Evolutionary conservation across 345 rosid species (phyloP).

Genomic region (Citrus sinensis): DNA sequence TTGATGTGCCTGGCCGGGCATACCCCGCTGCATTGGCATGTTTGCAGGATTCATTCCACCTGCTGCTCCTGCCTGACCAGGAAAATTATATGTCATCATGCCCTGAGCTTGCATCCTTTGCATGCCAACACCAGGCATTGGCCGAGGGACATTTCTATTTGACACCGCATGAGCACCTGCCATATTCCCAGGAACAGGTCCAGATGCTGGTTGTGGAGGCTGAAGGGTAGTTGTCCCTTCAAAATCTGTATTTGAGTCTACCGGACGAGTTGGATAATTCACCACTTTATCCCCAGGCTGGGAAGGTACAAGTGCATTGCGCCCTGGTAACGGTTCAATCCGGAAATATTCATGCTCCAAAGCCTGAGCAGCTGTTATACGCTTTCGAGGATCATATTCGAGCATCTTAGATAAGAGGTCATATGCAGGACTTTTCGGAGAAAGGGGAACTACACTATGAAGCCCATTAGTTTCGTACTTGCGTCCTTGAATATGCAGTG

Average conservation of each 20-base stretch:
- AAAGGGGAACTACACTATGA: constrained; percentile 65
- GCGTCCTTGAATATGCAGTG: constrained; percentile 77
- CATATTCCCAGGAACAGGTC: constrained; percentile 50
- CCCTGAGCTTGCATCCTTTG: constrained; percentile 82
- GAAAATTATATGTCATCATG: constrained; percentile 63
- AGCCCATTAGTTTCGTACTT: constrained; percentile 73
- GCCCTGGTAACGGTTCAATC: constrained; percentile 77
- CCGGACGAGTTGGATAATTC: constrained; percentile 87
- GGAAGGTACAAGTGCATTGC: constrained; percentile 79
- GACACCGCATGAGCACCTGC: constrained; percentile 59
- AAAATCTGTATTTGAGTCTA: constrained; percentile 80
- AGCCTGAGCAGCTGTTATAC: constrained; percentile 96
- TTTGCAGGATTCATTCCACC: constrained; percentile 76
- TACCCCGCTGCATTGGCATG: constrained; percentile 73
- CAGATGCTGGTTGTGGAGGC: constrained; percentile 73
- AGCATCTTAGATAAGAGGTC: constrained; percentile 94
- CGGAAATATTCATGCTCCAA: constrained; percentile 91
- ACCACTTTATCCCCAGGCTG: constrained; percentile 82
- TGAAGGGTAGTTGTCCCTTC: constrained; percentile 94
- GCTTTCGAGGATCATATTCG: constrained; percentile 87
- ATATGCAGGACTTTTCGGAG: constrained; percentile 58
- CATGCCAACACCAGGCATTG: constrained; percentile 60
- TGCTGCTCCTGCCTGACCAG: constrained; percentile 57
- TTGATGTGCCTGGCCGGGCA: constrained; percentile 63
- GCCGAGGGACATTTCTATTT: constrained; percentile 65